Evolutionary conservation across 148 eudicot genomes (phyloP), one percentile per base, ranked within the genome.

Genomic region (Amaranthus hypochondriacus): DNA sequence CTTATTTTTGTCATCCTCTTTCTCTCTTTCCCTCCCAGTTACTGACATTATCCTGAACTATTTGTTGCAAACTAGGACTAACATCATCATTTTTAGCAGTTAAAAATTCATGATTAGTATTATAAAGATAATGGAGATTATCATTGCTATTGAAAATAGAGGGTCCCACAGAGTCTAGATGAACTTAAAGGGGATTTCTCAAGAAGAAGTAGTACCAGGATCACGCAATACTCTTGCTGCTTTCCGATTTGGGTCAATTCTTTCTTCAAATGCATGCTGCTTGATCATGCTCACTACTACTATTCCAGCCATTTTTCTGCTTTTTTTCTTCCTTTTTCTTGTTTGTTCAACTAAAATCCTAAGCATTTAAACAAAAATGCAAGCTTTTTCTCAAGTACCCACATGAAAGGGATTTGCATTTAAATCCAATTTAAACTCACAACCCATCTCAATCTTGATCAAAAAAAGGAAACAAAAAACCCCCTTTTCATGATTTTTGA

Each of bases 211-310:
- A 42, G 99, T 95, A 52, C 99, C 99, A 58, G 99, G 99, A 81
- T 95, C 99, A 69, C 92, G 86, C 68, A 95, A 69, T 11, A 82
- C 89, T 50, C 88, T 71, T 8, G 99, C 85, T 9, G 99, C 96
- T 76, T 89, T 95, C 7, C 90, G 81, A 95, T 95, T 84, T 92
- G 99, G n/a, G 97, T 95, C 66, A 95, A 73, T 73, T 95, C 99
- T 66, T 85, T 90, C 88, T 89, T 92, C 91, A 95, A 87, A 82
- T 95, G 97, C 71, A 92, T n/a, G 79, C 77, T 92, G 79, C 98
- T 92, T 47, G 96, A 84, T 95, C 97, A 90, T 81, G 70, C 43
- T n/a, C n/a, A 84, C 76, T 70, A n/a, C 82, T 81, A 58, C 75
- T 70, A 13, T 66, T 78, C 62, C 81, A 44, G 84, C 61, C 84